Evolutionary conservation across 2,329 filamentous ascomycete species (phyloP), one percentile per base, ranked within the genome.

Genomic region (Penicillium sp.): DNA sequence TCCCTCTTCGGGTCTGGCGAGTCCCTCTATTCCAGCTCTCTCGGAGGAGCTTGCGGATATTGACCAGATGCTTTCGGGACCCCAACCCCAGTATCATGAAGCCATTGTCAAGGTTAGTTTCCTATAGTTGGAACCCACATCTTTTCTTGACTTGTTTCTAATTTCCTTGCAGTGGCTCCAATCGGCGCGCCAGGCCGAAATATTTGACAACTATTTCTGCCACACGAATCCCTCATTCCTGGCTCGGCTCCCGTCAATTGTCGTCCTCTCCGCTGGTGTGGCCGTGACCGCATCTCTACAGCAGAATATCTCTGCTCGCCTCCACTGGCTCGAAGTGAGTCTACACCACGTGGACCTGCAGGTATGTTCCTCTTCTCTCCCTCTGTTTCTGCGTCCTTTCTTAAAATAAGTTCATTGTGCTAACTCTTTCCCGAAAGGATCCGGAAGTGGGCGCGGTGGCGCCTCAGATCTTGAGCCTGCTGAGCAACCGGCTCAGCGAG

Each of bases 151-250:
- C 12, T 29, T 14, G 4, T 15, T 53, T 45, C 64, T 71, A 53
- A 72, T 47, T 51, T 26, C 51, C 53, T 51, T 53, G 77, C 52
- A 76, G 77, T 88, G 85, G 85, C 75, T 88, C 46, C 84, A 86
- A 74, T 87, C 85, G 6, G 69, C 73, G 29, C 80, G 81, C 53
- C 82, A 85, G 61, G 76, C 77, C 15, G 79, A 82, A 44, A 74
- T 88, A n/a, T 88, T 87, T 66, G 83, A 86, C 68, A 77, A 79
- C 26, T 76, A 86, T 49, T 87, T 88, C 65, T 77, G 83, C 22
- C 79, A 77, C 52, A 77, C 82, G 62, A 81, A 82, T 56, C 84
- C 85, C 1, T 70, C 73, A 8, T 87, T 85, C 68, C 73, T 87
- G 23, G 73, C 73, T 18, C 74, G 77, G 37, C 77, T 87, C 18